Evolutionary conservation across 352 stramenopile species (phyloP), one percentile per base, ranked within the genome.

Genomic region (Globisporangium cylindrosporum): DNA sequence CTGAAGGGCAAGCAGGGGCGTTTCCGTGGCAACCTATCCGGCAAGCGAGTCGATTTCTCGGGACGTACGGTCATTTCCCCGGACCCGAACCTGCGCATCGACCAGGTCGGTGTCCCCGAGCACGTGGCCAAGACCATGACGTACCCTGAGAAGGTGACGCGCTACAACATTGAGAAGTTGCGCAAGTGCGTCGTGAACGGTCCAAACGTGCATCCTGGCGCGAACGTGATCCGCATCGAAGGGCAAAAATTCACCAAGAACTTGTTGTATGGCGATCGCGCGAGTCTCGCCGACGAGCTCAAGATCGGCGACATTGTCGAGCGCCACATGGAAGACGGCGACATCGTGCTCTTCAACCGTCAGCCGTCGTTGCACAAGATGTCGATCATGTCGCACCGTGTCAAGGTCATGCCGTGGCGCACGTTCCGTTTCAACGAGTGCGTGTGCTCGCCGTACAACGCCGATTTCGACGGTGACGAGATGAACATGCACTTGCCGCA

Each of bases 381-480:
- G 82, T 99, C 94, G 38, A 99, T 99, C 77, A 99, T 99, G 98
- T 77, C 83, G 25, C 88, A 94, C 59, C 84, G 85, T 22, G 79
- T 89, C 54, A 94, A 97, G 74, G 94, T 99, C 36, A 96, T 99
- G 81, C 90, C 97, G 6, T 99, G 94, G 94, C 85, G 97, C 41
- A 99, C 98, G 14, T 99, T 99, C 77, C 93, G 98, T 22, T 99
- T 99, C 81, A 99, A 99, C 81, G 98, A 99, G 81, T 99, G 97
- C 69, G 97, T 99, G 41, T 99, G 98, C 80, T 97, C 97, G 58
- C 98, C 98, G 34, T 99, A 99, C 80, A 99, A 99, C 59, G 97
- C 98, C 43, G 98, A 99, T 79, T 99, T 99, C 73, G 97, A 99
- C 79, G 98, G 98, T 65, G 97, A 99, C 71, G 98, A 99, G 75